phyloP scores from a whole-genome alignment of 2,329 filamentous ascomycete species.

The Diaporthe helianthi region DNA sequence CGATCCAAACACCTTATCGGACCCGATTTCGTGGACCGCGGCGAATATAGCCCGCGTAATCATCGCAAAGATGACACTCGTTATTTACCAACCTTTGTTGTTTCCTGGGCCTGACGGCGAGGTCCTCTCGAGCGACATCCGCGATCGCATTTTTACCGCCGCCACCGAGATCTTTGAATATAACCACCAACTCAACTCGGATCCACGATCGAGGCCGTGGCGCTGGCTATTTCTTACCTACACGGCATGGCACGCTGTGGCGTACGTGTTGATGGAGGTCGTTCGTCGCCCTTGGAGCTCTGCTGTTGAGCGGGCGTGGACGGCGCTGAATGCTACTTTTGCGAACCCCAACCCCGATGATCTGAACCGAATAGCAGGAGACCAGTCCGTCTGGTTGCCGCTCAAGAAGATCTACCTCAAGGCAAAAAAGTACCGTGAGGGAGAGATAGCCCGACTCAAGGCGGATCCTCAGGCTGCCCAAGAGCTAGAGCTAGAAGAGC shows the following conservation, averaged over 20 bases:
- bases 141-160: conserved; percentile 52
- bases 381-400: conserved; percentile 59
- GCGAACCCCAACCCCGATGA: conserved; percentile 48
- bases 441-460: conserved; percentile 57
- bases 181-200: conserved; percentile 59
- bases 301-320: conserved; percentile 42
- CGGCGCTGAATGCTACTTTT: conserved; percentile 42
- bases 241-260: conserved; percentile 65
- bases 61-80: conserved; percentile 60
- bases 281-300: conserved; percentile 51
- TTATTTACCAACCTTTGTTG: conserved; percentile 60
- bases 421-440: conserved; percentile 58
- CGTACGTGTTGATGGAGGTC: conserved; percentile 61
- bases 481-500: conserved; percentile 57
- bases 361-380: conserved; percentile 52
- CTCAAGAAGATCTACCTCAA: conserved; percentile 61
- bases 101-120: conserved; percentile 48
- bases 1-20: conserved; percentile 53
- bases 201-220: conserved; percentile 57
- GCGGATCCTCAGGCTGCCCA: conserved; percentile 56
- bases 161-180: conserved; percentile 64
- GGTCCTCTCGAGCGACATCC: conserved; percentile 42
- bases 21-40: conserved; percentile 58
- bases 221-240: conserved; percentile 67
- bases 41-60: conserved; percentile 57